These are phyloP conservation scores for Suillus occidentalis DNA, from an alignment of 768 basidiomycete genomes.

Conservation along the genomic window DNA sequence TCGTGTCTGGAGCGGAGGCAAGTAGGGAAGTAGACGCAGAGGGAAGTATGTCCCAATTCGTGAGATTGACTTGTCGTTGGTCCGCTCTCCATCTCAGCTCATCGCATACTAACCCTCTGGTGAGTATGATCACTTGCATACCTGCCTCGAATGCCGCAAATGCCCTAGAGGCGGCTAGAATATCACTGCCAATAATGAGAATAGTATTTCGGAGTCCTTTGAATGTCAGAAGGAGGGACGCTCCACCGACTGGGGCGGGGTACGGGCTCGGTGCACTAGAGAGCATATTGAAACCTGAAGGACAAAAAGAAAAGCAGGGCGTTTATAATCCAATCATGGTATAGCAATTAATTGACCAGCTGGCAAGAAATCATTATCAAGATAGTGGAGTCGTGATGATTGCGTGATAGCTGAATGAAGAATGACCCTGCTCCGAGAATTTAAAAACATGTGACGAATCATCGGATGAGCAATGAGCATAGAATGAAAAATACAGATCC, in stretches of 20 bases:
- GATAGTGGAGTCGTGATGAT: not conserved
- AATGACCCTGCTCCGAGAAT: not conserved
- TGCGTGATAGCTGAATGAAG: not conserved
- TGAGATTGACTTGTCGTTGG: constrained; percentile 53
- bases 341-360: not conserved
- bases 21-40: constrained; percentile 28
- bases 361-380: not conserved
- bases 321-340: not conserved
- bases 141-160: constrained; percentile 82
- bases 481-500: no score
- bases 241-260: constrained; percentile 52
- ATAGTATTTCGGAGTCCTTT: constrained; percentile 51
- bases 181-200: constrained; percentile 76
- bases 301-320: not conserved
- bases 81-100: constrained; percentile 68
- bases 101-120: constrained; percentile 58
- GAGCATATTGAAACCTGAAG: not conserved
- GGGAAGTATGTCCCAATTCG: constrained; percentile 54
- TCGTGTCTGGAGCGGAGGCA: constrained; percentile 12
- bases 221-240: constrained; percentile 80
- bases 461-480: no score
- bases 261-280: constrained; percentile 29
- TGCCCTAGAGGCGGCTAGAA: constrained; percentile 81
- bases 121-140: constrained; percentile 65
- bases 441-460: not conserved